Evolutionary conservation across 2,329 filamentous ascomycete species (phyloP), one percentile per base, ranked within the genome.

Genomic region (Raffaelea deltoideospora): DNA sequence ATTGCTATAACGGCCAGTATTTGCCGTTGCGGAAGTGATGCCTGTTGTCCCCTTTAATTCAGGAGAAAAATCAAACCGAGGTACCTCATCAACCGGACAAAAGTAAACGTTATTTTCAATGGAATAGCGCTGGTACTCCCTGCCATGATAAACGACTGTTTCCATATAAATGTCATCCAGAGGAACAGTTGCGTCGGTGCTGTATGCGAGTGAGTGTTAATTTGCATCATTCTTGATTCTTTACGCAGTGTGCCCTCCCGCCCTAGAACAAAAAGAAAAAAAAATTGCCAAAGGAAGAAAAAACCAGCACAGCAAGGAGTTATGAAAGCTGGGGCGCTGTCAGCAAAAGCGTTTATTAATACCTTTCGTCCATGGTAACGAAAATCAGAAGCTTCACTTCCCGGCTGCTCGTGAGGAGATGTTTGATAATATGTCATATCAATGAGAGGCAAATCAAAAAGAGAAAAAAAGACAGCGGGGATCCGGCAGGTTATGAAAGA

Each of bases 41-140:
- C 27, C 14, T 28, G 6, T 6, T 28, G 9, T 28, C 6, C 6
- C 6, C n/a, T 10, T 9, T 11, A 6, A 28, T 28, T 28, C 6
- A 14, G 10, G 19, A 15, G 4, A 18, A 3, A 27, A 14, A 14
- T 27, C 13, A 15, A 19, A 39, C 23, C 47, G 57, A 47, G 9
- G 4, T 63, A 82, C 80, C 64, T 83, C 77, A 50, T 85, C 80
- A 39, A 80, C 63, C 9, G 80, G 80, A 32, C 63, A 70, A 47
- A 80, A 77, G 51, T 80, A 81, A 43, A 72, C 67, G 26, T 61
- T 63, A 45, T 78, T 72, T 22, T 75, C 65, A 37, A 84, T 53
- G 17, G 79, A 68, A 57, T 77, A 75, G 49, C 67, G 66, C 45
- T 85, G 79, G 52, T 74, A 85, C 33, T 67, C 64, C 50, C 80